Base-by-base conservation (phyloP, 768 basidiomycete species). In the Filobasidium wieringae region DNA sequence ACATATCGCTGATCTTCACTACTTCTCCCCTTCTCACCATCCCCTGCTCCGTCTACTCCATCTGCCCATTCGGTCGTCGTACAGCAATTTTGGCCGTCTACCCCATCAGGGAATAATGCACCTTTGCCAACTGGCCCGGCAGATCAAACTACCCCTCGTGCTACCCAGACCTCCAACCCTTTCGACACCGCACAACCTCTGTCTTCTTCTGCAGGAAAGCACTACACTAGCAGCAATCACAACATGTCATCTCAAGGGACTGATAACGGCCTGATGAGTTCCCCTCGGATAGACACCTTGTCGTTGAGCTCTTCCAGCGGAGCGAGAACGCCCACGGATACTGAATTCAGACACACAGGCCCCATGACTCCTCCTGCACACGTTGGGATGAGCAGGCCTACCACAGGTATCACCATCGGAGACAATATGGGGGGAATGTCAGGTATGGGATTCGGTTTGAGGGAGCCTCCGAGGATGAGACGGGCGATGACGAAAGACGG, bases 381-480 rank as follows among this genome's bases (percentile, higher is more conserved):
- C 4, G 68, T 70, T 1, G 72, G 72, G 22, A 65, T 66, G 1
- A 64, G 64, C 19, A 66, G 68, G 43, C 68, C 72, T 7, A 73
- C 72, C 2, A 68, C 66, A 0, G 68, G 66, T 9, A 67, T 72
- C 12, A 58, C 57, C 14, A 53, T 58, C 22, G 57, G 57, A 8
- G 57, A 58, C 47, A 52, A 37, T 11, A 33, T 58, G 30, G 36
- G 31, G 11, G 57, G 69, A 7, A 72, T 68, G 11, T 63, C 64
- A 0, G 68, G 68, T 5, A 68, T 71, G 14, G 71, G 71, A 7
- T 73, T 73, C 47, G 72, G 72, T 9, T 55, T 73, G 26, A 65
- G 68, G 47, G 72, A 73, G 57, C 72, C 72, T 2, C 72, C 72
- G 8, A 73, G 70, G 62, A 73, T 73, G 72, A 53, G 72, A 29